A percentile compares a stretch with the other conserved stretches of the same genome.
Conservation (phyloP, 2,329 filamentous ascomycete species). For the Colletotrichum theobromicola region DNA sequence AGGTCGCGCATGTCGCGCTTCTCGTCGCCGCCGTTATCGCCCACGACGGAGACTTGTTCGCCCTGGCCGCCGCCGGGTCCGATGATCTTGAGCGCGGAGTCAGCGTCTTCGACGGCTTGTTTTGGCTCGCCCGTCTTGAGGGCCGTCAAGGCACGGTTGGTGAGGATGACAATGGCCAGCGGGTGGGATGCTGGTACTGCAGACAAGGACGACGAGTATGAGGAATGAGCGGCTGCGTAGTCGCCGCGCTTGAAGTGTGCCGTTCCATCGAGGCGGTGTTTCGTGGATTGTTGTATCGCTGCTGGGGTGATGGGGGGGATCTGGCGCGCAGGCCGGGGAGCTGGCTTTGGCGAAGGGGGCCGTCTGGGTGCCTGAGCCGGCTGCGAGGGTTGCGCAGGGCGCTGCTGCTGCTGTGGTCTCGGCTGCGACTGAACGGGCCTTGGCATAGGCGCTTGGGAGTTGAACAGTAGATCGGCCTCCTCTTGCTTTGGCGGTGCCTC, state of each 20-base stretch:
- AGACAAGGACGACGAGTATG: constrained; percentile 79
- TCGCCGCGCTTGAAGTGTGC: constrained; percentile 94
- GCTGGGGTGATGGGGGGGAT: constrained; percentile 73
- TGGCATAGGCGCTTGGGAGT: constrained; percentile 38
- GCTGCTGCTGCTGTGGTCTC: constrained; percentile 30
- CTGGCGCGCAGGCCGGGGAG: constrained; percentile 57
- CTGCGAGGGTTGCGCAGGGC: constrained; percentile 40
- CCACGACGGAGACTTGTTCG: constrained; percentile 76
- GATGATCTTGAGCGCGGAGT: constrained; percentile 80
- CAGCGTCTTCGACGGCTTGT: constrained; percentile 82
- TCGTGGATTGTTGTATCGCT: constrained; percentile 76
- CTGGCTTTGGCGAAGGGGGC: constrained; percentile 40
- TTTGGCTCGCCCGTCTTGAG: constrained; percentile 94
- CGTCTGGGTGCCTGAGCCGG: constrained; percentile 38
- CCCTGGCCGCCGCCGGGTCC: constrained; percentile 79
- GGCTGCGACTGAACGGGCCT: constrained; percentile 37
- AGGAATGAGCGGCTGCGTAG: constrained; percentile 82
- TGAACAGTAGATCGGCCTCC: constrained; percentile 71
- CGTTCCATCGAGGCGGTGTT: constrained; percentile 79
- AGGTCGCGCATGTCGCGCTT: constrained; percentile 90
- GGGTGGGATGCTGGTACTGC: constrained; percentile 81
- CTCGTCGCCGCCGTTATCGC: constrained; percentile 60
- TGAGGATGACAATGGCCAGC: constrained; percentile 84
- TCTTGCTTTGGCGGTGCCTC: constrained; percentile 44
- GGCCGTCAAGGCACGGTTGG: constrained; percentile 88